These are phyloP conservation scores for Aspergillus transmontanensis DNA, from an alignment of 2,329 filamentous ascomycete species.

Conservation along the genomic window DNA sequence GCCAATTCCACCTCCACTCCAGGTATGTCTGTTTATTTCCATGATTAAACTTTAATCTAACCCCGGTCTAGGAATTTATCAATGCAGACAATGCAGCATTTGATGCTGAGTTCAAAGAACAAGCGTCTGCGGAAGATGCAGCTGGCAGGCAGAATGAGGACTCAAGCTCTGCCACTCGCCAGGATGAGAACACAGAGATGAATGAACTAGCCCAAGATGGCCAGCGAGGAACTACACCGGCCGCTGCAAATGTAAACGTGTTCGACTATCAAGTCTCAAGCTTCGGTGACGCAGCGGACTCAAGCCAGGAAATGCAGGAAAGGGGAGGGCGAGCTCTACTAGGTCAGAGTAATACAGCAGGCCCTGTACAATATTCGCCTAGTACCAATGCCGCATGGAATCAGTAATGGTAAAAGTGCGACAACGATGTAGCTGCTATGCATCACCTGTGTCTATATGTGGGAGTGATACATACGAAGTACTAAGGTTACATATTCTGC, in stretches of 20 bases:
- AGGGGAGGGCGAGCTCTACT: constrained; percentile 29
- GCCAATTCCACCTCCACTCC: constrained; percentile 37
- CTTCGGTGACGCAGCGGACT: constrained; percentile 35
- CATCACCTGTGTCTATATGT: not conserved
- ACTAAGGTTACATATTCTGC: not conserved
- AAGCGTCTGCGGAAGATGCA: constrained; percentile 18
- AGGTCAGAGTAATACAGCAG: constrained; percentile 18
- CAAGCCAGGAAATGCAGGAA: constrained; percentile 45
- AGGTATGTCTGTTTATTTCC: constrained; percentile 30
- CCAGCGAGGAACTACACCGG: constrained; percentile 9
- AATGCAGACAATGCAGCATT: constrained; percentile 51
- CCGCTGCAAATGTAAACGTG: constrained; percentile 34
- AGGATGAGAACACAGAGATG: not conserved
- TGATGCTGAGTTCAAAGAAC: constrained; percentile 35
- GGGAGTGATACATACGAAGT: not conserved
- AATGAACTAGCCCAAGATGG: not conserved
- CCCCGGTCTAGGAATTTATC: constrained; percentile 47
- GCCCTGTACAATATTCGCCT: constrained; percentile 11
- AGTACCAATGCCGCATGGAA: constrained; percentile 5
- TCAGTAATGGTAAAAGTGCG: not conserved
- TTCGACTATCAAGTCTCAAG: constrained; percentile 42
- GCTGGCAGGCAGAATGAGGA: constrained; percentile 5
- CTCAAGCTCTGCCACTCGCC: not conserved
- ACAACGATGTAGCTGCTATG: not conserved
- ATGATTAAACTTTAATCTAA: constrained; percentile 15